A percentile compares a stretch with the other conserved stretches of the same genome.
These are phyloP conservation scores for Backusella westeae DNA, from an alignment of 192 early-diverging fungal genomes.

Conservation along the genomic window DNA sequence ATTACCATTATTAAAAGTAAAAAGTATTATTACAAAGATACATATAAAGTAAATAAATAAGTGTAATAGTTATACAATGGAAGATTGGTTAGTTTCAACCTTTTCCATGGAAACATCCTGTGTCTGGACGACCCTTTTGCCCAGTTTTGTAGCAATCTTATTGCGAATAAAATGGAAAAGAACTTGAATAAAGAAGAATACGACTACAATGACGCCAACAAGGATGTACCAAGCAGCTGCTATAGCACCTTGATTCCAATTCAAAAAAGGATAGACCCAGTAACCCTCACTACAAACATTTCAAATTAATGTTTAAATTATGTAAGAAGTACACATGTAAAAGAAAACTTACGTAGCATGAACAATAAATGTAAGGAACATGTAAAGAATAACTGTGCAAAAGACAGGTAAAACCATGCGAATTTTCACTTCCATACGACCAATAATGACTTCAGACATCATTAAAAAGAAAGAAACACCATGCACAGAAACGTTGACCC, in stretches of 20 bases:
- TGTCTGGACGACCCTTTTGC: not conserved
- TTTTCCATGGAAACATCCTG: constrained; percentile 4
- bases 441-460: constrained; percentile 34
- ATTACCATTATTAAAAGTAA: not conserved
- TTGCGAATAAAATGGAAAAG: constrained; percentile 30
- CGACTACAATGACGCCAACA: constrained; percentile 22
- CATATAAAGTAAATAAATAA: not conserved
- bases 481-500: constrained; percentile 26
- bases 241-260: constrained; percentile 26
- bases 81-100: not conserved
- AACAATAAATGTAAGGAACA: constrained; percentile 32
- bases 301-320: not conserved
- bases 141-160: constrained; percentile 15
- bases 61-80: not conserved
- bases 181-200: constrained; percentile 24
- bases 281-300: constrained; percentile 15
- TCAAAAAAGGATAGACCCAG: constrained; percentile 38
- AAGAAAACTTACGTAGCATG: constrained; percentile 26
- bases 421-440: constrained; percentile 21
- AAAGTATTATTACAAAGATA: not conserved
- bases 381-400: constrained; percentile 20
- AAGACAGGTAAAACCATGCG: constrained; percentile 19
- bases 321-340: not conserved
- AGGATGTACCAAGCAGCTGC: constrained; percentile 34
- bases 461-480: constrained; percentile 33